Conservation (phyloP, 2,329 filamentous ascomycete species). For the Cladosporium sp. region DNA sequence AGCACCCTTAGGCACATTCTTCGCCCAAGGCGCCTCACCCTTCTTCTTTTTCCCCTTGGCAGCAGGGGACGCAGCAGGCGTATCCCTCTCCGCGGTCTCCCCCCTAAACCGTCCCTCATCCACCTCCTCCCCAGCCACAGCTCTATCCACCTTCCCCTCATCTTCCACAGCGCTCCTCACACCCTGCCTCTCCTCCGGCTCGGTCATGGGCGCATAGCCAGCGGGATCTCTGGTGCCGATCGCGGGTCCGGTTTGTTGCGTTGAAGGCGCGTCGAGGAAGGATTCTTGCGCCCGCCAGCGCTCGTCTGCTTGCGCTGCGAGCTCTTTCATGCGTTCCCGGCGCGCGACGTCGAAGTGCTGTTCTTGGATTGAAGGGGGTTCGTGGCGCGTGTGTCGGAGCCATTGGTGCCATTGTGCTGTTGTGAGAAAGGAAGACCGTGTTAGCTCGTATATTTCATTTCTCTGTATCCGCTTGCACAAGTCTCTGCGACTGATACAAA, state of each 20-base stretch:
- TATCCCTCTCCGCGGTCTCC: conserved; percentile 18
- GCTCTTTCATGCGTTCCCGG: conserved; percentile 55
- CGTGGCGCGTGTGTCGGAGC: conserved; percentile 57
- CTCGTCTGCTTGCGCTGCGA: conserved; percentile 57
- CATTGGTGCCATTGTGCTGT: conserved; percentile 66
- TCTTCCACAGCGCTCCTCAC: conserved; percentile 30
- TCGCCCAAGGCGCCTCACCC: conserved; percentile 36
- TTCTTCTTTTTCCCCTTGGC: conserved; percentile 14
- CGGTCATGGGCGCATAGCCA: conserved; percentile 33
- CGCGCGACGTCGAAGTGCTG: conserved; percentile 55
- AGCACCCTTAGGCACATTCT: conserved; percentile 31
- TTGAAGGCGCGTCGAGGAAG: conserved; percentile 53
- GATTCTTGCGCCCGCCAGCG: conserved; percentile 58
- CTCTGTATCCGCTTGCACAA: too few relatives aligned
- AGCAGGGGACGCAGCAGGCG: conserved; percentile 2
- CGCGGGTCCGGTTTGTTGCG: conserved; percentile 45
- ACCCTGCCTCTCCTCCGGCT: conserved; percentile 27
- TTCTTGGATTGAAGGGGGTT: conserved; percentile 55
- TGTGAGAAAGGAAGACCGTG: background rate
- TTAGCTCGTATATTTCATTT: background rate
- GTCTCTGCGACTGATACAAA: too few relatives aligned
- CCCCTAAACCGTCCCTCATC: conserved; percentile 30
- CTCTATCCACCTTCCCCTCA: conserved; percentile 30
- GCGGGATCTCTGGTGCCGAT: conserved; percentile 41
- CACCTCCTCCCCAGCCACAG: conserved; percentile 24